phyloP scores from a whole-genome alignment of 768 basidiomycete species.

The Amanita inopinata region DNA sequence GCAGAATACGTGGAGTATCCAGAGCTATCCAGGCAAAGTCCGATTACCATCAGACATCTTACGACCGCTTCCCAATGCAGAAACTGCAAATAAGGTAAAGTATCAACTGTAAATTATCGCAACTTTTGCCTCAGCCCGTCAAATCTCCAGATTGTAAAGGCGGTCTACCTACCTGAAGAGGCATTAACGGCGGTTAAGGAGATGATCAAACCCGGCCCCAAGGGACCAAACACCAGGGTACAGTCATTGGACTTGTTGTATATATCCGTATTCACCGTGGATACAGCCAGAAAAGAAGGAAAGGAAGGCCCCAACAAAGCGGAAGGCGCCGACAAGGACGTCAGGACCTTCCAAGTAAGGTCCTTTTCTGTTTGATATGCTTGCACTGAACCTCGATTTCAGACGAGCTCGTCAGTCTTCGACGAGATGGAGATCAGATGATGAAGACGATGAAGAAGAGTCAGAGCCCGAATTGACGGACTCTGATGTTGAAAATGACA shows the following conservation, averaged over 20 bases:
- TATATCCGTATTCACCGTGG: neutral
- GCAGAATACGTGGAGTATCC: constrained; percentile 60
- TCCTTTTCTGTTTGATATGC: constrained; percentile 1
- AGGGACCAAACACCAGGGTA: constrained; percentile 26
- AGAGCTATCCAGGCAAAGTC: constrained; percentile 74
- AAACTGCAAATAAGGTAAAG: constrained; percentile 52
- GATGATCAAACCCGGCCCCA: constrained; percentile 18
- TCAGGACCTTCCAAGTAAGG: constrained; percentile 44
- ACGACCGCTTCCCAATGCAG: constrained; percentile 53
- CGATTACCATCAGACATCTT: constrained; percentile 79
- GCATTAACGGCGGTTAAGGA: constrained; percentile 49
- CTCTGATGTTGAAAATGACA: constrained; percentile 26
- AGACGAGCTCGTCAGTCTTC: constrained; percentile 28
- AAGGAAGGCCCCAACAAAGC: constrained; percentile 41
- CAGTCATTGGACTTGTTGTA: neutral
- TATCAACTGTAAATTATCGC: neutral
- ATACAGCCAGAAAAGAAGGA: constrained; percentile 36
- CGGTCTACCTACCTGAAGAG: constrained; percentile 56
- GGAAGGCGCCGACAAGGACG: constrained; percentile 39
- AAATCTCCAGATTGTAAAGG: constrained; percentile 47
- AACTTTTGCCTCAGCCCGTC: neutral
- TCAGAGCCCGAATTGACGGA: constrained; percentile 27
- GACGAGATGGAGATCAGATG: constrained; percentile 24
- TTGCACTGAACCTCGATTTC: constrained; percentile 6
- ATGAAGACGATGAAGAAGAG: constrained; percentile 30